Evolutionary conservation across 208 protist species (phyloP).

Genomic region (Leishmania major): DNA sequence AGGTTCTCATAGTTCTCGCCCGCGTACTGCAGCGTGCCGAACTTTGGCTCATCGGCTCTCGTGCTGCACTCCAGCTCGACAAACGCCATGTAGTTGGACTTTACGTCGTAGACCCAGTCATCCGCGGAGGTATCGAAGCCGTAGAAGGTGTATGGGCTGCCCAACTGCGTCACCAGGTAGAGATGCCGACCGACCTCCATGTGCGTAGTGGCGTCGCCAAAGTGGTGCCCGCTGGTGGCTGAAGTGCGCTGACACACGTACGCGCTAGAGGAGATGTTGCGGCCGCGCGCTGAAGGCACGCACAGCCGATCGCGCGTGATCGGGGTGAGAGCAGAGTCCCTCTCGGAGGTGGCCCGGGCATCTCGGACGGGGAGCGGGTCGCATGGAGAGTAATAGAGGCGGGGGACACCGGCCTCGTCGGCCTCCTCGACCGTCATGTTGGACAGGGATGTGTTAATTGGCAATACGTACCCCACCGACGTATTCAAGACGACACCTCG

Average conservation of each 20-base stretch:
- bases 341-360: background rate
- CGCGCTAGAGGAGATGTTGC: conserved; percentile 25
- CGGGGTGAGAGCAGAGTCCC: background rate
- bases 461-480: background rate
- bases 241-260: conserved; percentile 17
- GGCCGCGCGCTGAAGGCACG: background rate
- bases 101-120: background rate
- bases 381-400: conserved; percentile 19
- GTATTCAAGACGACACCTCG: background rate
- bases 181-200: background rate
- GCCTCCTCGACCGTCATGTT: conserved; percentile 14
- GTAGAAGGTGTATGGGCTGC: background rate
- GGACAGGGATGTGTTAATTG: background rate
- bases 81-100: background rate
- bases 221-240: background rate
- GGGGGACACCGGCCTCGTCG: background rate
- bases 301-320: background rate
- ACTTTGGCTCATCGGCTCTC: background rate
- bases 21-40: background rate
- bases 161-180: background rate
- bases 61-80: background rate
- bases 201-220: background rate
- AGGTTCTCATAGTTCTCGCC: background rate
- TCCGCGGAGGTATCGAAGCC: background rate
- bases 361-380: background rate